Conservation (phyloP, 225 moss, liverwort and hornwort genomes). For the Polytrichum commune region DNA sequence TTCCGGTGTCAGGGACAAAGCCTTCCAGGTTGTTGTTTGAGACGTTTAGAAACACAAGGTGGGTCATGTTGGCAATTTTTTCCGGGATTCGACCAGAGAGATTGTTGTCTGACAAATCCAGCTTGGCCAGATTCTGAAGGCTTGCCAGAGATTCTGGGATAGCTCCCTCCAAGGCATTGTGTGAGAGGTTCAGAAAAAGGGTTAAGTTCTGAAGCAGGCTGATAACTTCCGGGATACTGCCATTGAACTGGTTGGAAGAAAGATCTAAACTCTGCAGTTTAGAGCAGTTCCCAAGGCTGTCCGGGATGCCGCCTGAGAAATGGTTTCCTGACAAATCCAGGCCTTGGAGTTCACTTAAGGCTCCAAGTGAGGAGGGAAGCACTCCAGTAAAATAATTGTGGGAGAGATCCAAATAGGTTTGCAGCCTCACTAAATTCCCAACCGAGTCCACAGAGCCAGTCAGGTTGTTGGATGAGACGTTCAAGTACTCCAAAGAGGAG, state of each 20-base stretch:
- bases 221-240: slow-evolving; percentile 34
- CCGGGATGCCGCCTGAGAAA: slow-evolving; percentile 36
- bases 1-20: slow-evolving; percentile 29
- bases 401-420: slow-evolving; percentile 35
- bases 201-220: slow-evolving; percentile 25
- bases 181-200: slow-evolving; percentile 31
- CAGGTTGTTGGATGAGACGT: slow-evolving; percentile 39
- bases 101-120: slow-evolving; percentile 45
- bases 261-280: slow-evolving; percentile 42
- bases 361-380: slow-evolving; percentile 29
- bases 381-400: slow-evolving; percentile 33
- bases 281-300: slow-evolving; percentile 32
- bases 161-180: slow-evolving; percentile 30
- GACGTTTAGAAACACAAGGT: slow-evolving; percentile 40
- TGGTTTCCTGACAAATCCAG: slow-evolving; percentile 42
- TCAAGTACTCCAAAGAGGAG: slow-evolving; percentile 31
- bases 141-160: slow-evolving; percentile 30
- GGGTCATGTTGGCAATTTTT: slow-evolving; percentile 28
- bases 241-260: slow-evolving; percentile 37
- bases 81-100: slow-evolving; percentile 41
- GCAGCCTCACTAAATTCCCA: slow-evolving; percentile 33
- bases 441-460: slow-evolving; percentile 49
- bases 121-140: slow-evolving; percentile 28
- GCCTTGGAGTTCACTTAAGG: slow-evolving; percentile 23
- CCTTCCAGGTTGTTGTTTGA: slow-evolving; percentile 47